phyloP scores from a whole-genome alignment of 2,329 filamentous ascomycete species.

The Pseudogymnoascus sp. region DNA sequence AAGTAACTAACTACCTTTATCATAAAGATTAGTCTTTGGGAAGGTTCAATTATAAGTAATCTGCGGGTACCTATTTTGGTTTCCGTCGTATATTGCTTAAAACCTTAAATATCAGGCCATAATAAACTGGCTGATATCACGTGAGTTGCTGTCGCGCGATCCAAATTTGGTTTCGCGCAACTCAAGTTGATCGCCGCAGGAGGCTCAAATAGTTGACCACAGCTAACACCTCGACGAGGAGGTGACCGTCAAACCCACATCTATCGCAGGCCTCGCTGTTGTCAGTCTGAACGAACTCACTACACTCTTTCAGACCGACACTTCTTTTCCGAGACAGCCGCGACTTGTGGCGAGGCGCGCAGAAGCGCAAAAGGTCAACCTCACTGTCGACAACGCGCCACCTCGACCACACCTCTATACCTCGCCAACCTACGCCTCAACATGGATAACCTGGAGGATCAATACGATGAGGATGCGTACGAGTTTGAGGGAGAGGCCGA shows the following conservation, averaged over 20 bases:
- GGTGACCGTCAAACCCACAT: not conserved
- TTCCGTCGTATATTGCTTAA: not conserved
- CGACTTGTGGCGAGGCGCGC: constrained; percentile 9
- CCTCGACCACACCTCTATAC: constrained; percentile 6
- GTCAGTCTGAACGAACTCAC: not conserved
- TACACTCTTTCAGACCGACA: not conserved
- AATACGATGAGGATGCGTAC: constrained; percentile 54
- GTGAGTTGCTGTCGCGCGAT: not conserved
- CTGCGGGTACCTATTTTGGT: not conserved
- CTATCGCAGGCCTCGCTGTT: not conserved
- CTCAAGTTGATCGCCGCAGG: not conserved
- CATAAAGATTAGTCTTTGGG: not conserved
- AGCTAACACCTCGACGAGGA: constrained; percentile 6
- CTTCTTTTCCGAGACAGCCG: constrained; percentile 3
- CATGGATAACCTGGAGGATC: constrained; percentile 28
- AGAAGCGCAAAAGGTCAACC: constrained; percentile 6
- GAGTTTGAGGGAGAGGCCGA: constrained; percentile 61
- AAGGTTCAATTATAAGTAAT: not conserved
- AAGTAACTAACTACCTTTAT: constrained; percentile 2
- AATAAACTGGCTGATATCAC: not conserved
- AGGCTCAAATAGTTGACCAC: constrained; percentile 2
- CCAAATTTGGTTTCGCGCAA: not conserved
- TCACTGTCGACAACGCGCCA: constrained; percentile 10
- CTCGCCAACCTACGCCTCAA: constrained; percentile 13
- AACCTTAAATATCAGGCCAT: not conserved